A percentile compares a stretch with the other conserved stretches of the same genome.
These are phyloP conservation scores for Trichophyton equinum DNA, from an alignment of 2,329 filamentous ascomycete genomes.

Conservation along the genomic window DNA sequence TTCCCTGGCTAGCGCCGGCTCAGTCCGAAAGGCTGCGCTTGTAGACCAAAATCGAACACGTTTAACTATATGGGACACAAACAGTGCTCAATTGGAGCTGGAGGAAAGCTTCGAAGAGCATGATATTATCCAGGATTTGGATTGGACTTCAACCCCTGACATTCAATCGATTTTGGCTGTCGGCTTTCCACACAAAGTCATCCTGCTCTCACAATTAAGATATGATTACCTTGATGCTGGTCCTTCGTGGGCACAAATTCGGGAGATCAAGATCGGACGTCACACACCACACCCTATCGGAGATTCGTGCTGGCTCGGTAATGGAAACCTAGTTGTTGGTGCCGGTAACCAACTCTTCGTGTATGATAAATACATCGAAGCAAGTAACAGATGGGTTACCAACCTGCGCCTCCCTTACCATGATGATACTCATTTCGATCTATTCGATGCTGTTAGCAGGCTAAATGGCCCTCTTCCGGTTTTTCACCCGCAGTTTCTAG, in stretches of 20 bases:
- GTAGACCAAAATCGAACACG: constrained; percentile 61
- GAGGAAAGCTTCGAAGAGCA: constrained; percentile 59
- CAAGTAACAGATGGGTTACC: constrained; percentile 47
- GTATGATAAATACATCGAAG: constrained; percentile 61
- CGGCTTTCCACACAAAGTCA: constrained; percentile 76
- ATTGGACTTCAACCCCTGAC: constrained; percentile 88
- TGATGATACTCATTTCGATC: constrained; percentile 45
- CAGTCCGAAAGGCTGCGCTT: constrained; percentile 72
- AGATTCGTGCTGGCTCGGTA: constrained; percentile 80
- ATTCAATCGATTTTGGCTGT: constrained; percentile 80
- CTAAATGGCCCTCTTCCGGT: constrained; percentile 79
- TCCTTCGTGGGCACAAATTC: constrained; percentile 77
- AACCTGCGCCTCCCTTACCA: constrained; percentile 40
- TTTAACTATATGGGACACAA: constrained; percentile 83
- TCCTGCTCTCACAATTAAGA: constrained; percentile 73
- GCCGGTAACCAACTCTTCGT: constrained; percentile 86
- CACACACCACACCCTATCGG: constrained; percentile 82
- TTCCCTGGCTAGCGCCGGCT: constrained; percentile 71
- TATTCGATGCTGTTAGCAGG: constrained; percentile 70
- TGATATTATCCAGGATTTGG: constrained; percentile 70
- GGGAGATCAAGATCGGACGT: constrained; percentile 68
- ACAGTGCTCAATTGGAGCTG: constrained; percentile 68
- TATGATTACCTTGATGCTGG: constrained; percentile 84
- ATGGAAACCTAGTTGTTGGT: constrained; percentile 74
- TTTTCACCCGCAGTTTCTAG: constrained; percentile 84